Evolutionary conservation across 2,329 filamentous ascomycete genomes (phyloP), one percentile per base, ranked within the genome.

Genomic region (Sarocladium oryzae): DNA sequence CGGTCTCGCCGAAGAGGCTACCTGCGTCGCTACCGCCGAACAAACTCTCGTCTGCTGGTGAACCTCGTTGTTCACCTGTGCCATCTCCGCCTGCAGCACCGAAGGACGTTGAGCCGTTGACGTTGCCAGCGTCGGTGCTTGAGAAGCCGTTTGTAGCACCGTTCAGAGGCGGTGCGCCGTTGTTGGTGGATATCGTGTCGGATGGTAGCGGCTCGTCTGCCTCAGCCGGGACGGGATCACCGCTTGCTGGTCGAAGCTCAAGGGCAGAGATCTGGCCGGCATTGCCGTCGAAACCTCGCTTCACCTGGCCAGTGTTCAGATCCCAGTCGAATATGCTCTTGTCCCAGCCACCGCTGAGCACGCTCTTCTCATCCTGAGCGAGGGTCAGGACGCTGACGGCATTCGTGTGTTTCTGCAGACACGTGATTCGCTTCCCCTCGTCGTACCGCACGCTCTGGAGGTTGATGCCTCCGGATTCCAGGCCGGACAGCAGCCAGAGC

Each of bases 291-390:
- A 93, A 99, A 4, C 79, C 78, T 10, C 91, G 81, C 56, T 83
- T 84, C 6, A 86, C 76, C 59, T 86, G 77, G 0, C 93, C 93
- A 1, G 82, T 93, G 61, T 97, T 89, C 23, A 99, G 68, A 65
- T 97, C 93, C 93, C 93, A 99, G 64, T 97, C 91, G 50, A 90
- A 80, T 1, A 97, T 85, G 16, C 81, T 87, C 70, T 96, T 97
- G 67, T 99, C 93, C 93, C 93, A 99, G 64, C 90, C 92, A 3
- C 93, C 93, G 30, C 90, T 96, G 8, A 99, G 69, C 3, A 97
- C 81, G 35, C 86, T 91, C 61, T 79, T 85, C 70, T 99, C 93
- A 58, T 97, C 91, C 4, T 86, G 82, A 1, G 88, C 82, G 11
- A 99, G 72, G 9, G 81, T 85, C 53, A 99, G 70, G 4, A 95